A percentile compares a stretch with the other conserved stretches of the same genome.
Evolutionary conservation across 2,329 filamentous ascomycete genomes (phyloP).

Genomic region (Alternaria panax): DNA sequence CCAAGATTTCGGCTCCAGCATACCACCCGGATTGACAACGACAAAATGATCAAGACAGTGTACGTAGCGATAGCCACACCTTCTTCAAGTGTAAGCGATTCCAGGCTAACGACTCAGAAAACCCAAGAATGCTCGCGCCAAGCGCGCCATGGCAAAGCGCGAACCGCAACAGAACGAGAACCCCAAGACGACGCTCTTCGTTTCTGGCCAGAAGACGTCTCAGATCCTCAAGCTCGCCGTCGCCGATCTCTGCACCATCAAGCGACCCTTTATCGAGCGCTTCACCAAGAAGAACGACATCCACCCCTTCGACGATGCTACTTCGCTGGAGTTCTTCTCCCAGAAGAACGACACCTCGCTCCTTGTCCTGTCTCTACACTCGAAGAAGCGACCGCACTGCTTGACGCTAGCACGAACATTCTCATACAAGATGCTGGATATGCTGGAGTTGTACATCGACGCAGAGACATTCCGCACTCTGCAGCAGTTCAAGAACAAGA

Average conservation of each 20-base stretch:
- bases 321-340: constrained; percentile 91
- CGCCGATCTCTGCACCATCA: constrained; percentile 83
- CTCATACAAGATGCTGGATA: constrained; percentile 86
- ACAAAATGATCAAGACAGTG: constrained; percentile 44
- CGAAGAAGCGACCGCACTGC: constrained; percentile 94
- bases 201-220: constrained; percentile 85
- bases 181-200: constrained; percentile 86
- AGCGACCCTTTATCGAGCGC: constrained; percentile 83
- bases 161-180: constrained; percentile 90
- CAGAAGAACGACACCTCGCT: constrained; percentile 94
- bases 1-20: constrained; percentile 32
- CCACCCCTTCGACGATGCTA: constrained; percentile 90
- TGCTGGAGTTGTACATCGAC: constrained; percentile 89
- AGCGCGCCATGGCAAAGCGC: constrained; percentile 91
- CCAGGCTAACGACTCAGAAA: constrained; percentile 56
- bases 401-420: constrained; percentile 85
- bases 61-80: constrained; percentile 15
- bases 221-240: constrained; percentile 83
- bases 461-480: constrained; percentile 73
- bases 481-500: constrained; percentile 73
- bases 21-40: constrained; percentile 14
- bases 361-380: constrained; percentile 82
- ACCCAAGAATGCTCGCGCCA: constrained; percentile 85
- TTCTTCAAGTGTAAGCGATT: no score
- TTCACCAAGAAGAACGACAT: constrained; percentile 98